phyloP scores from a whole-genome alignment of 148 eudicot genomes.

The Vaccinium myrtillus region DNA sequence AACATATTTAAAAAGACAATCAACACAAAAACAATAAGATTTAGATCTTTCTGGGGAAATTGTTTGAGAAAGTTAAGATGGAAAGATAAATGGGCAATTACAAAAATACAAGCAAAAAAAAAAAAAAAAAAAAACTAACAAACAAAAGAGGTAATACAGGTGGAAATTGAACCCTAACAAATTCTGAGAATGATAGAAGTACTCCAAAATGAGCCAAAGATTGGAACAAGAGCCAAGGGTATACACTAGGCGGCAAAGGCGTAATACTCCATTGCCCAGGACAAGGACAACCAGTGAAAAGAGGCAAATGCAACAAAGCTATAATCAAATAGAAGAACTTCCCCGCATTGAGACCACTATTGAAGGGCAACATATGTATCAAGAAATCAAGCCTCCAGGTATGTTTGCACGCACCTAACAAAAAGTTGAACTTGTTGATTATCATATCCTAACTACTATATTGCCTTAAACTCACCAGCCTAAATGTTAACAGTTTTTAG shows the following conservation, averaged over 20 bases:
- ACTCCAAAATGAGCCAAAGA: neutral
- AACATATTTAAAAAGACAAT: neutral
- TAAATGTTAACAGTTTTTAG: neutral
- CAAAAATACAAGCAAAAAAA: neutral
- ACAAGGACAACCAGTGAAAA: neutral
- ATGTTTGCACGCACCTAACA: neutral
- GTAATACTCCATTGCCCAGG: neutral
- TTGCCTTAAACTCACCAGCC: neutral
- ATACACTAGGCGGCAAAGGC: neutral
- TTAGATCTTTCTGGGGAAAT: neutral
- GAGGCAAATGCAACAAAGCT: neutral
- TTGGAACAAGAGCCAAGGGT: neutral
- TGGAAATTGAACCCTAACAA: neutral
- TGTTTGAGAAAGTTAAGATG: neutral
- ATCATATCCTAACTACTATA: neutral
- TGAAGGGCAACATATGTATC: conserved; percentile 1
- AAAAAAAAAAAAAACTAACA: neutral
- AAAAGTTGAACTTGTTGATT: neutral
- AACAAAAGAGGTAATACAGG: neutral
- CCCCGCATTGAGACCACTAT: neutral
- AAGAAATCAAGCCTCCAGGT: neutral
- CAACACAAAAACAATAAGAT: neutral
- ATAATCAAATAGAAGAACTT: neutral
- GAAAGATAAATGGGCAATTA: neutral
- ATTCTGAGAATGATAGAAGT: neutral